Base-by-base conservation (phyloP, 306 rosid species). In the Cicer cuneatum region DNA sequence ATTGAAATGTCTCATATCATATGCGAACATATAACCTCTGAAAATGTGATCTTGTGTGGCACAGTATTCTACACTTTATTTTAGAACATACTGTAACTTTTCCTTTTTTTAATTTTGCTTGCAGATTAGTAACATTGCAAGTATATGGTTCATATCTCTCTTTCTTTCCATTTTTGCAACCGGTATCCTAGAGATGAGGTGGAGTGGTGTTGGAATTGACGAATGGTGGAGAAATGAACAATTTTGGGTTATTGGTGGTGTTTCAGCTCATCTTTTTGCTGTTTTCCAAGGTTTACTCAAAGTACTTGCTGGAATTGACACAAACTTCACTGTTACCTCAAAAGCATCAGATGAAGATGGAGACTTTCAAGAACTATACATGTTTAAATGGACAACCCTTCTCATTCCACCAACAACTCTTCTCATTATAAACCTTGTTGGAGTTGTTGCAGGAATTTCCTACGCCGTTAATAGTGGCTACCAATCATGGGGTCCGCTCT, bases 161-260 rank as follows among this genome's bases (percentile, higher is more conserved):
- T 94, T 94, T 76, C 85, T 94, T 52, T 94, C 98, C 85, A 94
- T 94, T 86, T 94, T 94, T 14, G 98, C 98, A 0, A 94, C 98
- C 0, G 97, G 98, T 74, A 91, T 94, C 67, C 95, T 94, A 6
- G 98, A 94, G 89, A 94, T 94, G 98, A 84, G 98, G 81, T 94
- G 98, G 98, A 94, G 98, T 41, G 98, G 98, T 2, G 98, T 94
- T 0, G 95, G 97, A 82, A 91, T 94, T 2, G 98, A 94, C 0
- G 98, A 94, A 78, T 94, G 97, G 98, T 94, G 98, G 98, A 94
- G 98, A 77, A 94, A 94, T 8, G 98, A 94, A 73, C 98, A 91
- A 76, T 94, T 94, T 74, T 95, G 99, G 99, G 99, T 95, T 41
- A 95, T 95, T 0, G 98, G 99, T 64, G 99, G 99, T 64, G 98